phyloP scores from a whole-genome alignment of 495 filamentous ascomycete species.

The Cercophora sp. region DNA sequence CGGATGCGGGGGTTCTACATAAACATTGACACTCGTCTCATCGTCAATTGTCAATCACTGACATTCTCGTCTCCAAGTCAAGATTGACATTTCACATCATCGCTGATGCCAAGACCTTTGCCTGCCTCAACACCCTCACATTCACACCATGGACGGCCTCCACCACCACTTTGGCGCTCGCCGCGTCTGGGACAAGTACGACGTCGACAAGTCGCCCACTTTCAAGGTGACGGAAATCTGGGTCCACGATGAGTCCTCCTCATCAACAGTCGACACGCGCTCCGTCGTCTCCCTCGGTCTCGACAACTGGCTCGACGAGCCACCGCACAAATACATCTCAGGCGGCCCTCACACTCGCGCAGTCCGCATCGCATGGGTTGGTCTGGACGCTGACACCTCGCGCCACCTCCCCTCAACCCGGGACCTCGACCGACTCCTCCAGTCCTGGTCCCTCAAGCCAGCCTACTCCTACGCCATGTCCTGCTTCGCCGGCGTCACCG shows the following conservation, averaged over 20 bases:
- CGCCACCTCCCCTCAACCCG: constrained; percentile 16
- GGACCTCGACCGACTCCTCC: constrained; percentile 9
- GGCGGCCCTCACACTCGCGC: constrained; percentile 6
- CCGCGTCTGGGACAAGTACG: constrained; percentile 20
- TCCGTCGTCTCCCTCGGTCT: constrained; percentile 10
- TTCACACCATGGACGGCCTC: constrained; percentile 17
- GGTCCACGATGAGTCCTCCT: background rate
- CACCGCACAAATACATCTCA: constrained; percentile 8
- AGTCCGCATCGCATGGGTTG: constrained; percentile 22
- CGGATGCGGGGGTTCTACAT: background rate
- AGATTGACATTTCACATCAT: background rate
- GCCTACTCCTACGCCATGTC: constrained; percentile 21
- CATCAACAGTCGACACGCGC: constrained; percentile 5
- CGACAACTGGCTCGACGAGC: constrained; percentile 26
- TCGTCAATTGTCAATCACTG: background rate
- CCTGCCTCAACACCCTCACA: background rate
- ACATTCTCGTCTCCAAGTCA: background rate
- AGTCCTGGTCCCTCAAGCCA: constrained; percentile 12
- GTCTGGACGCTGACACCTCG: background rate
- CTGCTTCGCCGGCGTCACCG: constrained; percentile 24
- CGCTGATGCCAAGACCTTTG: background rate
- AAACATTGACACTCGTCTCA: background rate
- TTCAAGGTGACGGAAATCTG: constrained; percentile 25
- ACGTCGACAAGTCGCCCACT: constrained; percentile 15
- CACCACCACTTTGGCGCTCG: constrained; percentile 20